A percentile compares a stretch with the other conserved stretches of the same genome.
phyloP scores from a whole-genome alignment of 129 eudicot species.

The Tagetes erecta region DNA sequence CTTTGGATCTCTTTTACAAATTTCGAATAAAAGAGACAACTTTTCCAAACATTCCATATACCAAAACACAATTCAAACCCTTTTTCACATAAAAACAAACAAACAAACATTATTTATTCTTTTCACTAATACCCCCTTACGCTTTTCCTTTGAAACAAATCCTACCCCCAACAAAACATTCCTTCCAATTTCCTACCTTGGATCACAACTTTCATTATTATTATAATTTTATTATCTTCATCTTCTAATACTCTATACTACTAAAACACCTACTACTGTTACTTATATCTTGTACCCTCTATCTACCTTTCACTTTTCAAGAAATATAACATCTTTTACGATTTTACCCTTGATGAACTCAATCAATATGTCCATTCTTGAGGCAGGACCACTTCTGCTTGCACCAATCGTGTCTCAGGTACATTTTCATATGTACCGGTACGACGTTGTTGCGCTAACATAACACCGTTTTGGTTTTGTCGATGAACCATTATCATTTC shows the following conservation, averaged over 20 bases:
- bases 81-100: conserved; percentile 24
- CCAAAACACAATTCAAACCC: conserved; percentile 28
- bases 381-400: conserved; percentile 52
- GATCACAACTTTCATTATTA: conserved; percentile 11
- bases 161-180: conserved; percentile 26
- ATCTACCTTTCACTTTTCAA: conserved; percentile 23
- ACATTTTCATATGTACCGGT: conserved; percentile 1
- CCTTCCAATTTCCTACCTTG: conserved; percentile 13
- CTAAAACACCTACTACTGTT: background rate
- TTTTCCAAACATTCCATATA: conserved; percentile 25
- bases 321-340: background rate
- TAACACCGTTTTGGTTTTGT: conserved; percentile 31
- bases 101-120: conserved; percentile 9
- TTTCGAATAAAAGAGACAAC: conserved; percentile 34
- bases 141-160: conserved; percentile 24
- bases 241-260: background rate
- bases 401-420: conserved; percentile 26
- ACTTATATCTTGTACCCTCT: conserved; percentile 24
- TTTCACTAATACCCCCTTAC: conserved; percentile 21
- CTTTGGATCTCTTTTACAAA: conserved; percentile 25
- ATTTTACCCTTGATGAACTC: background rate
- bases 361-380: conserved; percentile 78
- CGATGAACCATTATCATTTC: conserved; percentile 36
- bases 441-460: conserved; percentile 39
- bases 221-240: background rate